Base-by-base conservation (phyloP, 345 rosid species). In the Lepidium aucheri region DNA sequence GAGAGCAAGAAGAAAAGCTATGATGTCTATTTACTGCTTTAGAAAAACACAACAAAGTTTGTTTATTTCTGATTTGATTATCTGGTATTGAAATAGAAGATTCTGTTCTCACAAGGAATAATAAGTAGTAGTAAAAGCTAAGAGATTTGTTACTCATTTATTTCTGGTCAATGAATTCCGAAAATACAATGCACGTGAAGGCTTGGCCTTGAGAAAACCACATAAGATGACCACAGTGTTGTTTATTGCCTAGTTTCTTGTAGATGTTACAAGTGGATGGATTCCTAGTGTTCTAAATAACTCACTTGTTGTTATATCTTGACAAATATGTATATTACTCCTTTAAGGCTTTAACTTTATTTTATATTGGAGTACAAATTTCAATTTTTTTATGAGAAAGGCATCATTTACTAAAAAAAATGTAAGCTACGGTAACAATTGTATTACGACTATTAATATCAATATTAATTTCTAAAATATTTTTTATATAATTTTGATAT, bases 51-150 rank as follows among this genome's bases (percentile, higher is more conserved):
- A n/a, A n/a, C n/a, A n/a, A n/a, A n/a, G n/a, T n/a, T n/a, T n/a
- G n/a, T n/a, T n/a, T n/a, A n/a, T n/a, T n/a, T n/a, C n/a, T 53
- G 55, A 61, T 61, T 61, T 70, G 7, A 41, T 40, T 33, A 20
- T 14, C 56, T 60, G 44, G 56, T 12, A 53, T 4, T 53, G 58
- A 53, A 38, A 54, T 54, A 61, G 59, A 74, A 67, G 77, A 67
- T 74, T 67, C 64, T 60, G 69, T 67, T 74, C 77, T 67, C 68
- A 61, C 69, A 16, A 9, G 5, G 10, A 51, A 42, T 42, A 35
- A 13, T 42, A 40, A 58, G 15, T n/a, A n/a, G n/a, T n/a, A n/a
- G n/a, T 40, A 20, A 34, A 7, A 47, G 65, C 36, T 40, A 24
- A 46, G 13, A 50, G 26, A 45, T 45, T 16, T 36, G 14, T 47